Evolutionary conservation across 208 protist genomes (phyloP), one percentile per base, ranked within the genome.

Genomic region (Leishmania aethiopica): DNA sequence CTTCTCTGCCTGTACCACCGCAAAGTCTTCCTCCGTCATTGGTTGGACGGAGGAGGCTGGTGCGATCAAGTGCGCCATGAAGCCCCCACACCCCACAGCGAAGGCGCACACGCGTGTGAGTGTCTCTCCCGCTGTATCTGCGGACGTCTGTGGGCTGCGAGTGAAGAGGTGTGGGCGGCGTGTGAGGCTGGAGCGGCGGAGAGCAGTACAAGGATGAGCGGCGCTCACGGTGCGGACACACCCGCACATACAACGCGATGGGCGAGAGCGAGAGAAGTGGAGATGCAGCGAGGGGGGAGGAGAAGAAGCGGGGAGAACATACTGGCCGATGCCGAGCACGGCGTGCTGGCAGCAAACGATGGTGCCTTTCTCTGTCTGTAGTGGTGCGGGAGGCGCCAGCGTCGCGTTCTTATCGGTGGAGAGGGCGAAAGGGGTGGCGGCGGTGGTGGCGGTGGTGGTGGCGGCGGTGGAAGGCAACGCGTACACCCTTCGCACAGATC

Each of bases 1-100:
- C 81, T 93, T 93, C 75, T 90, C 90, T 5, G 75, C 76, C 75
- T 87, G 85, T 53, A 93, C 84, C 13, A 88, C 51, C 15, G 80
- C 73, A 7, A 84, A 82, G 40, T 91, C 84, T 47, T 83, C 87
- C 66, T 83, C 83, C 42, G 80, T 90, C 81, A 90, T 84, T 32
- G 81, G 82, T 71, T 83, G 60, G 32, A 57, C 83, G 0, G 79
- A 81, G 25, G 77, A 82, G 10, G 80, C 57, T 15, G 88, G 82
- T 11, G 83, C 51, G 55, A 87, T 84, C 19, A 84, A 67, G 37
- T 91, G 82, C 22, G 88, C 81, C 86, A 91, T 89, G 80, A 45
- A 5, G 62, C 28, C n/a, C 57, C 40, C 8, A 81, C 35, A n/a
- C 6, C 11, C 0, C 40, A 13, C 15, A 51, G 35, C 62, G 17